A percentile compares a stretch with the other conserved stretches of the same genome.
Conservation (phyloP, 2,329 filamentous ascomycete species). For the Apiospora saccharicola region DNA sequence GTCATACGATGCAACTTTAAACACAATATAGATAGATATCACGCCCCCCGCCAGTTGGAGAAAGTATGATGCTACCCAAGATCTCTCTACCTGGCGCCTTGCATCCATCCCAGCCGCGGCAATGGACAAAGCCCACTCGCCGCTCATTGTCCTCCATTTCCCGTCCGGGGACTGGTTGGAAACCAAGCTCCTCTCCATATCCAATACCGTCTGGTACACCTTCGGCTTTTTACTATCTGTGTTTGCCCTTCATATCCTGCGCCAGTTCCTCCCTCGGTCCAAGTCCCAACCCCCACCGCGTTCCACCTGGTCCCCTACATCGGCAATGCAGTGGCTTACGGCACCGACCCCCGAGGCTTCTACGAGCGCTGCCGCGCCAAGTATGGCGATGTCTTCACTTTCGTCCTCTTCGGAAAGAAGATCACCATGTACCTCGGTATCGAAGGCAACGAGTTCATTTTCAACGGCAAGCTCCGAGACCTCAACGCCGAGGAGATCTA, state of each 20-base stretch:
- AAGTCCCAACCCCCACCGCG: conserved; percentile 61
- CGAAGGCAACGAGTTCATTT: conserved; percentile 62
- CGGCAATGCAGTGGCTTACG: conserved; percentile 75
- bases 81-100: conserved; percentile 7
- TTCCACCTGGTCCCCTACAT: conserved; percentile 69
- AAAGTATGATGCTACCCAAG: neutral
- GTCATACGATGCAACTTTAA: conserved; percentile 6
- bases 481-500: conserved; percentile 64
- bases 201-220: conserved; percentile 2
- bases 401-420: conserved; percentile 58
- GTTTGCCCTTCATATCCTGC: conserved; percentile 28
- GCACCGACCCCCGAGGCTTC: conserved; percentile 74
- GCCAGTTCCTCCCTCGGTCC: conserved; percentile 44
- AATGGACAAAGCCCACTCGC: conserved; percentile 19
- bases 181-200: conserved; percentile 4
- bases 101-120: neutral
- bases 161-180: conserved; percentile 4
- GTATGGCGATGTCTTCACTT: conserved; percentile 63
- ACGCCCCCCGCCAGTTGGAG: neutral
- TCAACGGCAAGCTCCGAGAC: conserved; percentile 61
- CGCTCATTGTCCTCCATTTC: conserved; percentile 11
- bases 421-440: conserved; percentile 59
- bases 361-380: conserved; percentile 69
- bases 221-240: neutral
- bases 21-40: neutral